Evolutionary conservation across 768 basidiomycete genomes (phyloP), one percentile per base, ranked within the genome.

Genomic region (Leccinum broughii): DNA sequence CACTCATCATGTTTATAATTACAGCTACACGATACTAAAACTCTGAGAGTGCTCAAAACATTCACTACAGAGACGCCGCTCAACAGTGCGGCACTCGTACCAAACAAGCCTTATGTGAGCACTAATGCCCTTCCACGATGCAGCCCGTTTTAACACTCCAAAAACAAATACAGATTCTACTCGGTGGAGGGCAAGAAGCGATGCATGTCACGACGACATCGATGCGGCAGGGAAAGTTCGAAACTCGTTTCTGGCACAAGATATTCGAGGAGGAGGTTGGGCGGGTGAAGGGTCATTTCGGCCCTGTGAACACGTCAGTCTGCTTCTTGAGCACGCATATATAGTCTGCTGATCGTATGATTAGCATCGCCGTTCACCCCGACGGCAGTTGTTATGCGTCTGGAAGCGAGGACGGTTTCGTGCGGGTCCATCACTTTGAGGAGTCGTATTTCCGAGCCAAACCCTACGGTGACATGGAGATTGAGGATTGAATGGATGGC

Each of bases 171-270:
- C 58, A 94, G 92, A 83, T 95, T 48, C 83, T 98, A 34, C 80
- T 97, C 24, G 97, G 97, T 49, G 96, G 97, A 74, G 97, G 97
- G 48, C 97, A 98, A 76, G 96, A 97, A 72, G 97, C 97, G 4
- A 96, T 94, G 93, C 87, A 80, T 68, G 97, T 98, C 54, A 98
- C 97, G 14, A 98, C 94, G 8, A 98, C 96, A 1, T 94, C 93
- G 2, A 69, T 86, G 24, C 86, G 97, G 55, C 93, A 97, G 73
- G 97, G 96, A 22, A 97, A 98, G 76, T 99, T 99, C 74, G 97
- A 98, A 77, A 93, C 94, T 11, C 83, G 95, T 41, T 98, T 99
- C 79, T 98, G 95, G 94, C 96, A 99, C 81, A 93, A 90, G 66
- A 81, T 96, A 39, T 91, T 96, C 67, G 95, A 96, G 76, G 95